Conservation (phyloP, 1,284 basidiomycete genomes). For the Dichomitus squalens region DNA sequence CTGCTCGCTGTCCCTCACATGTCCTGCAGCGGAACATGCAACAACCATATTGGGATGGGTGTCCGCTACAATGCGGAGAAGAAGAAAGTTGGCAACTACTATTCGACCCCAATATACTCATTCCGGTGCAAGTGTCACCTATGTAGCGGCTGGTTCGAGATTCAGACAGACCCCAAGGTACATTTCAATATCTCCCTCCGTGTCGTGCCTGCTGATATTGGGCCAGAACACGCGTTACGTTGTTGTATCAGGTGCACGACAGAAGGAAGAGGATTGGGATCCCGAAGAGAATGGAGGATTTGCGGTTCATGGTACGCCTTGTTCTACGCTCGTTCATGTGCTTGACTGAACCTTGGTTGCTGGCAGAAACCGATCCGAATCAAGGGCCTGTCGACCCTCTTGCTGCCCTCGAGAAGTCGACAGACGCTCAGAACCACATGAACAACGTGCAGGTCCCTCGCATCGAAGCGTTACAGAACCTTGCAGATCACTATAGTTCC, state of each 20-base stretch:
- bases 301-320: conserved; percentile 75
- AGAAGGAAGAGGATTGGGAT: conserved; percentile 95
- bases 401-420: conserved; percentile 85
- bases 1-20: conserved; percentile 3
- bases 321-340: not conserved
- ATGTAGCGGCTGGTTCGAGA: conserved; percentile 93
- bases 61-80: conserved; percentile 99
- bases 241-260: conserved; percentile 86
- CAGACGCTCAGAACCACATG: conserved; percentile 72
- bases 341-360: not conserved
- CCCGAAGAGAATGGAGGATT: conserved; percentile 94
- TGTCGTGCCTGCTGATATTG: not conserved
- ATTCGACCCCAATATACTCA: conserved; percentile 90
- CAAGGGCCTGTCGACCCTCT: conserved; percentile 74
- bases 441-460: conserved; percentile 76
- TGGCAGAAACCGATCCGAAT: conserved; percentile 73
- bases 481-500: conserved; percentile 72
- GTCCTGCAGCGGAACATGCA: conserved; percentile 73
- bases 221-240: conserved; percentile 92
- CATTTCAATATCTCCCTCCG: conserved; percentile 15
- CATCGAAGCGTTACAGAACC: conserved; percentile 74
- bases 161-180: conserved; percentile 96
- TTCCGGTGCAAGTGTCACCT: conserved; percentile 98
- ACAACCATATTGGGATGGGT: conserved; percentile 95
- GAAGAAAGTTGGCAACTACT: conserved; percentile 94